Evolutionary conservation across 2,329 filamentous ascomycete species (phyloP), one percentile per base, ranked within the genome.

Genomic region (Didymella exigua): DNA sequence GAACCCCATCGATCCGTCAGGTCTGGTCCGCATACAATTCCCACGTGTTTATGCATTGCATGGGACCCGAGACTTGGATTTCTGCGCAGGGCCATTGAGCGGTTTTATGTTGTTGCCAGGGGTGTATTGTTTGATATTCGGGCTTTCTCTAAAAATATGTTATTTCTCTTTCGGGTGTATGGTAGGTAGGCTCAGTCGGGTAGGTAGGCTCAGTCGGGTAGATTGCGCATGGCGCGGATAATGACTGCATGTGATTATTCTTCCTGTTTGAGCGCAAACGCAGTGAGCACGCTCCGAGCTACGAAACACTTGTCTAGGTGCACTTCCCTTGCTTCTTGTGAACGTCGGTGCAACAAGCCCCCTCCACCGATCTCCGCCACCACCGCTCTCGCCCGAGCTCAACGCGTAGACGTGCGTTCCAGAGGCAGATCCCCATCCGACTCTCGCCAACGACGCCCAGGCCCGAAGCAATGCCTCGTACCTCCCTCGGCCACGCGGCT

Each of bases 11-110:
- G 34, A 49, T 59, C 60, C 63, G 63, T 66, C 63, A 63, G 63
- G 63, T 60, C 63, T 66, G 62, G 58, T 49, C 46, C 55, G 57
- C 58, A 56, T 58, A 63, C 55, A 60, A 65, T 56, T 47, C 16
- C 48, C 56, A 62, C 43, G 48, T 49, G 36, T 55, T 44, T 54
- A 53, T 59, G 56, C 56, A 57, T 59, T 54, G 49, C 49, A 52
- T 52, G 49, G 36, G 42, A 34, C 46, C 36, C 46, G 37, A 43
- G 16, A 27, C 29, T 48, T 40, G 44, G 45, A 48, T 48, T 40
- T 36, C 18, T 31, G 18, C 18, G 16, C 23, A 47, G 31, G 44
- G 44, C 31, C 24, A 38, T 47, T 34, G 33, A 47, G 44, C 44
- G 44, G 44, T 47, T 47, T 37, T 29, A 21, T 37, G 23, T 38